Percentiles rank a stretch among this genome's conserved stretches.
These are phyloP conservation scores for Saccharomyces hybrid DNA, from an alignment of 1,139 yeast species.

Conservation along the genomic window DNA sequence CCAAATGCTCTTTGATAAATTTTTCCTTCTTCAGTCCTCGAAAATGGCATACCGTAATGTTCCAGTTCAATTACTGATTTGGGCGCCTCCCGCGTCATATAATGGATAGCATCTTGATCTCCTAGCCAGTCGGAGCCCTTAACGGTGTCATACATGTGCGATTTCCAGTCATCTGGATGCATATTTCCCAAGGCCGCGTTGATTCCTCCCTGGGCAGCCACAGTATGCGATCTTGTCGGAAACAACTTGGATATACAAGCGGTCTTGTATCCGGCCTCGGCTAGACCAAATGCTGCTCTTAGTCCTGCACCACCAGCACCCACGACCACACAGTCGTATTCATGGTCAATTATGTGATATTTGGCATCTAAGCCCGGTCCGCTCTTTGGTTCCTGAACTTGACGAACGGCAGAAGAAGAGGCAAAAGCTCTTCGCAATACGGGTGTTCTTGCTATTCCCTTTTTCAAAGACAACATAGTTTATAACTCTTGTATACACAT, in stretches of 20 bases:
- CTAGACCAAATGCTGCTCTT: constrained; percentile 96
- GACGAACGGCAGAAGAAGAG: not conserved
- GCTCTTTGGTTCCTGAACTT: not conserved
- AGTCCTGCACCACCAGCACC: constrained; percentile 99
- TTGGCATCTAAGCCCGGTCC: constrained; percentile 31
- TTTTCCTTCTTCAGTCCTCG: constrained; percentile 93
- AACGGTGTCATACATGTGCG: constrained; percentile 99
- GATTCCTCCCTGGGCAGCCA: constrained; percentile 99
- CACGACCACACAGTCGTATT: constrained; percentile 93
- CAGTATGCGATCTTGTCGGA: constrained; percentile 98
- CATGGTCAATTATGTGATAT: constrained; percentile 91
- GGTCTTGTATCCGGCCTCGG: constrained; percentile 94
- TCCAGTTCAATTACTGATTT: constrained; percentile 91
- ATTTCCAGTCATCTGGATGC: constrained; percentile 98
- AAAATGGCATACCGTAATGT: constrained; percentile 96
- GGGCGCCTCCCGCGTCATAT: constrained; percentile 98
- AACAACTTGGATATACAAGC: constrained; percentile 95
- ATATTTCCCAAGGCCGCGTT: constrained; percentile 94
- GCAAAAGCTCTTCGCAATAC: not conserved
- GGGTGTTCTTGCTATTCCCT: not conserved
- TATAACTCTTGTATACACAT: not conserved
- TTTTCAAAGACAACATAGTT: not conserved
- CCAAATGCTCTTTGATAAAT: constrained; percentile 99
- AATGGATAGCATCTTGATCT: constrained; percentile 97
- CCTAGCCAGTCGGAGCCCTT: constrained; percentile 99